These are phyloP conservation scores for Cercospora sp. DNA, from an alignment of 2,329 filamentous ascomycete genomes.

Conservation along the genomic window DNA sequence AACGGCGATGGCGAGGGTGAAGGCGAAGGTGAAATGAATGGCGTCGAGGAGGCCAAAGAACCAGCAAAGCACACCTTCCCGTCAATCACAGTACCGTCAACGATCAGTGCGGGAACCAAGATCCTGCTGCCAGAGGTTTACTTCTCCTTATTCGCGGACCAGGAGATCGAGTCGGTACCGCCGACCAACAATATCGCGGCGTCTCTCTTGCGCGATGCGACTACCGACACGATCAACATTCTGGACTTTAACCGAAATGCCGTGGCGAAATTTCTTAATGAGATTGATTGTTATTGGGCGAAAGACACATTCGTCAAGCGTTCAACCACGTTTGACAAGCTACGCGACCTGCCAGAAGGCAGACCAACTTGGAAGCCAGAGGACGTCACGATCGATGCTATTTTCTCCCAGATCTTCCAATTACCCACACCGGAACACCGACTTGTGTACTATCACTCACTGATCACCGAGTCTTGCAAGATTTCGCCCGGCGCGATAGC, in stretches of 20 bases:
- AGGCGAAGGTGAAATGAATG: slow-evolving; percentile 39
- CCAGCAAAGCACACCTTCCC: slow-evolving; percentile 72
- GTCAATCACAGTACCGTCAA: slow-evolving; percentile 69
- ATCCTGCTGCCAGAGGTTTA: slow-evolving; percentile 89
- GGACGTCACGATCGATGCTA: slow-evolving; percentile 93
- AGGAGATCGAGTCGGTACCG: slow-evolving; percentile 83
- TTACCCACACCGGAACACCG: slow-evolving; percentile 88
- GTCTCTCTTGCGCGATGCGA: slow-evolving; percentile 77
- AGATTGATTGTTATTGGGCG: slow-evolving; percentile 92
- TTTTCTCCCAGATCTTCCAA: slow-evolving; percentile 92
- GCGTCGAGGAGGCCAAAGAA: slow-evolving; percentile 58
- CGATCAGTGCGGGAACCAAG: slow-evolving; percentile 70
- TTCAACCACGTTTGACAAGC: slow-evolving; percentile 86
- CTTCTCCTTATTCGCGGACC: slow-evolving; percentile 85
- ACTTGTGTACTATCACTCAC: slow-evolving; percentile 91
- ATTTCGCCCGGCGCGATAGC: slow-evolving; percentile 95
- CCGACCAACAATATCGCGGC: slow-evolving; percentile 72
- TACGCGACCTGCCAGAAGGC: slow-evolving; percentile 65
- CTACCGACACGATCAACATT: slow-evolving; percentile 91
- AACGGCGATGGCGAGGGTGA: slow-evolving; percentile 32
- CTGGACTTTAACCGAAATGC: slow-evolving; percentile 89
- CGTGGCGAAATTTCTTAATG: slow-evolving; percentile 84
- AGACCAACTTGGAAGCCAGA: slow-evolving; percentile 93
- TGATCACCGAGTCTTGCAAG: slow-evolving; percentile 94
- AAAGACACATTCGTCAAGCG: slow-evolving; percentile 89